These are phyloP conservation scores for Mallotus nudiflorus DNA, from an alignment of 345 rosid genomes.

Conservation along the genomic window DNA sequence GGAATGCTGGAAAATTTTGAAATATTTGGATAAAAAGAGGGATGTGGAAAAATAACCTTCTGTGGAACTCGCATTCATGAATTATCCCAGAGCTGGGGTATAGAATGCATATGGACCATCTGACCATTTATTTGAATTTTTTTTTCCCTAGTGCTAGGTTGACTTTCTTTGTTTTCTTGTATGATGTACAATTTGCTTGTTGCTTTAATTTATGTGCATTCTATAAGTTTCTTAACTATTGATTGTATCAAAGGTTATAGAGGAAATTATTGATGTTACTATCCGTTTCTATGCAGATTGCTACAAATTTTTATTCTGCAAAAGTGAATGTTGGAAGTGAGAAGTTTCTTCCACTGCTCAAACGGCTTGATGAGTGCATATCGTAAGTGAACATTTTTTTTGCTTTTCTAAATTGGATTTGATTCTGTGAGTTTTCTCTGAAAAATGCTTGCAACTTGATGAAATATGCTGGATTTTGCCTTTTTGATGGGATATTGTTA, in stretches of 20 bases:
- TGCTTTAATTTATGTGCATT: slow-evolving; percentile 1
- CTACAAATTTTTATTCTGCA: slow-evolving; percentile 81
- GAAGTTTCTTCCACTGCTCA: slow-evolving; percentile 83
- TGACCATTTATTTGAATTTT: neutral
- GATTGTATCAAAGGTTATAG: neutral
- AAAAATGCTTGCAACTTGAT: neutral
- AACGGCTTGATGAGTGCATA: slow-evolving; percentile 92
- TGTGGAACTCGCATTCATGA: neutral
- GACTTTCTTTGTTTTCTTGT: neutral
- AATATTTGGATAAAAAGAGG: neutral
- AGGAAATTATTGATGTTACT: slow-evolving; percentile 11
- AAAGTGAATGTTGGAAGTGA: slow-evolving; percentile 76
- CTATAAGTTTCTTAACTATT: neutral
- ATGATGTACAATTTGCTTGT: neutral
- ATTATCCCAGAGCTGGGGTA: neutral
- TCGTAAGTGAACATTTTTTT: slow-evolving; percentile 54
- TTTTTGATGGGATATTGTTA: neutral
- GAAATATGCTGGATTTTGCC: neutral
- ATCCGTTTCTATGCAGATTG: slow-evolving; percentile 54
- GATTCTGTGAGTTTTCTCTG: slow-evolving; percentile 1
- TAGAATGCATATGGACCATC: neutral
- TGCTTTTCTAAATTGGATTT: neutral
- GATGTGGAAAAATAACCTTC: neutral
- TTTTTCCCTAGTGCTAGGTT: neutral
- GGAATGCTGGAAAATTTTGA: neutral